These are phyloP conservation scores for Viridothelium virens DNA, from an alignment of 495 filamentous ascomycete species.

Conservation along the genomic window DNA sequence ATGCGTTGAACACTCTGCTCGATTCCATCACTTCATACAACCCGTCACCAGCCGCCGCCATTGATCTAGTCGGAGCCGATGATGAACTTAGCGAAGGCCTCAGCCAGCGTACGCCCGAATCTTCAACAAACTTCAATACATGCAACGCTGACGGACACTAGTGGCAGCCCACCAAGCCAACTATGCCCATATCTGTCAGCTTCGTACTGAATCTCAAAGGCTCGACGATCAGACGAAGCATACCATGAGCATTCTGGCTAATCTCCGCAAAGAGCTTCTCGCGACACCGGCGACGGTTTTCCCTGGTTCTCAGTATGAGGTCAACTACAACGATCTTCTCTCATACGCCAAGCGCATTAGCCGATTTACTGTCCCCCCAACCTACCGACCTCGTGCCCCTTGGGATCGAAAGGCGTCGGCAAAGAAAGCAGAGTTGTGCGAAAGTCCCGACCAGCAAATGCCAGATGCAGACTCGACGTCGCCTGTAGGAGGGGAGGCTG, in stretches of 20 bases:
- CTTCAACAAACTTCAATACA: neutral
- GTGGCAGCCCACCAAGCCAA: slow-evolving; percentile 64
- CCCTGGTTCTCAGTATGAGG: slow-evolving; percentile 34
- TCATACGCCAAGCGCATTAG: slow-evolving; percentile 65
- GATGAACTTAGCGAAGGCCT: slow-evolving; percentile 52
- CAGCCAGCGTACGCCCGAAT: slow-evolving; percentile 41
- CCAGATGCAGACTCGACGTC: slow-evolving; percentile 18
- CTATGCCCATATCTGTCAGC: slow-evolving; percentile 51
- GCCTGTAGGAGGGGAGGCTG: neutral
- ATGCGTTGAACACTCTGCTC: slow-evolving; percentile 56
- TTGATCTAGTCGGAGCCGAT: slow-evolving; percentile 61
- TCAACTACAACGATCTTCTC: slow-evolving; percentile 61
- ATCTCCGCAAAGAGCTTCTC: slow-evolving; percentile 58
- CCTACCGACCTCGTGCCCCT: slow-evolving; percentile 40
- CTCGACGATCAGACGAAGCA: slow-evolving; percentile 57
- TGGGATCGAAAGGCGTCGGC: slow-evolving; percentile 19
- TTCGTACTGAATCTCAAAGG: slow-evolving; percentile 50
- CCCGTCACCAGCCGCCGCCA: slow-evolving; percentile 54
- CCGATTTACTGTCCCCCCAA: slow-evolving; percentile 61
- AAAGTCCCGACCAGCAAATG: slow-evolving; percentile 9
- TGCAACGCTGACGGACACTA: slow-evolving; percentile 25
- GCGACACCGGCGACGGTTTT: slow-evolving; percentile 48
- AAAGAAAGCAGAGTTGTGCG: slow-evolving; percentile 22
- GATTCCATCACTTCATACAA: slow-evolving; percentile 74
- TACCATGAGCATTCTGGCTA: slow-evolving; percentile 52